These are phyloP conservation scores for Roridomyces roridus DNA, from an alignment of 768 basidiomycete genomes.

Conservation along the genomic window DNA sequence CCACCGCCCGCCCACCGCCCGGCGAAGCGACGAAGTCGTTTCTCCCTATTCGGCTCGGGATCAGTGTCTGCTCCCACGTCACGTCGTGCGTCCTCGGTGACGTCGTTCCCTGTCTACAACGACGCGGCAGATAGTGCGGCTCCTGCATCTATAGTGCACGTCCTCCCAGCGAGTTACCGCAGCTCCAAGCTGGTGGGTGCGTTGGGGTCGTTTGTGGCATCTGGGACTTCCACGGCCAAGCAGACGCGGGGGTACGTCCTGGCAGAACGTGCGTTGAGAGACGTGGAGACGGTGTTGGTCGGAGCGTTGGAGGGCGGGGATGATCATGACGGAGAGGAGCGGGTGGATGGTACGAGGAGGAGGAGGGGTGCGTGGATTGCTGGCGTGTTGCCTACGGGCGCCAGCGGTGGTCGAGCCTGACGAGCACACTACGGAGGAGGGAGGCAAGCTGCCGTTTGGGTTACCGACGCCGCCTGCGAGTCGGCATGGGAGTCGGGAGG, in stretches of 20 bases:
- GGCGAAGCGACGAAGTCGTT: neutral
- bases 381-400: conserved; percentile 9
- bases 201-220: conserved; percentile 12
- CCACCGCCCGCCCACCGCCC: no score
- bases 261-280: conserved; percentile 18
- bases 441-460: neutral
- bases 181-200: conserved; percentile 14
- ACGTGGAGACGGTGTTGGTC: conserved; percentile 18
- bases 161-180: conserved; percentile 21
- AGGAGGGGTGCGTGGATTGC: conserved; percentile 18
- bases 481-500: conserved; percentile 23
- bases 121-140: no score
- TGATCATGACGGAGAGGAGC: neutral
- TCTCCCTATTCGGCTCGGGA: neutral
- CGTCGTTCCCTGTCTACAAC: neutral
- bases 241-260: conserved; percentile 17
- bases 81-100: no score
- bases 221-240: neutral
- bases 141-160: conserved; percentile 22
- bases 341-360: neutral
- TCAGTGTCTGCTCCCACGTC: neutral
- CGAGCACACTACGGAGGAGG: neutral
- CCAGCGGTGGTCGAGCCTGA: neutral
- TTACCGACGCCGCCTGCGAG: conserved; percentile 25
- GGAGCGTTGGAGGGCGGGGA: conserved; percentile 14